Base-by-base conservation (phyloP, 331 rosid species). In the Pyracantha coccinea region DNA sequence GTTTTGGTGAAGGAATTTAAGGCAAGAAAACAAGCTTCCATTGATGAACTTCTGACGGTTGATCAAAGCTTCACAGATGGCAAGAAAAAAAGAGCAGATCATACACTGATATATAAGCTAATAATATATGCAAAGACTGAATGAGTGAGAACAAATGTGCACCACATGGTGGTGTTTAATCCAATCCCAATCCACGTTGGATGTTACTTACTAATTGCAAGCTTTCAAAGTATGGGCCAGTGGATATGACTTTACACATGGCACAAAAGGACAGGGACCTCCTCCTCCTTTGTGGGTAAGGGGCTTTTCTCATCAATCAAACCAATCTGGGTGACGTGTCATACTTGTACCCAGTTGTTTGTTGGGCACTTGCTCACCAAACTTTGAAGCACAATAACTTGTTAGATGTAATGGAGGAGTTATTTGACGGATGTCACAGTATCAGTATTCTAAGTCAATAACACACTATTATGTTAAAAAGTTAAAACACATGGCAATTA, bases 1-100 rank as follows among this genome's bases (percentile, higher is more conserved):
- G 11, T 23, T 23, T 24, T 20, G 71, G 75, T 75, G 86, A 88
- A 80, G 71, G 87, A 80, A 76, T 79, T 83, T 23, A 89, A 80
- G 69, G 89, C 76, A 75, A 85, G 82, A 45, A 89, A 86, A 54
- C 90, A 80, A 87, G 96, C 91, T 71, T 92, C 98, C 98, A 92
- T 38, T 92, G 81, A 58, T 38, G 53, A 15, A 8, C 11, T 57
- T 72, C n/a, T 12, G 54, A 24, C 23, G 27, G 72, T 29, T 50
- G 86, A 76, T 71, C 76, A 25, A 79, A 75, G 66, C 54, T 50
- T 25, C 25, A 52, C 23, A 24, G 58, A 17, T 32, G 84, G 29
- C 25, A 32, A 67, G 16, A 27, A 73, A 78, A 2, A 73, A 62
- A 79, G 55, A 72, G 69, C n/a, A 64, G 73, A 17, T 53, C 47